Evolutionary conservation across 345 rosid genomes (phyloP).

Genomic region (Sisymbrium altissimum): DNA sequence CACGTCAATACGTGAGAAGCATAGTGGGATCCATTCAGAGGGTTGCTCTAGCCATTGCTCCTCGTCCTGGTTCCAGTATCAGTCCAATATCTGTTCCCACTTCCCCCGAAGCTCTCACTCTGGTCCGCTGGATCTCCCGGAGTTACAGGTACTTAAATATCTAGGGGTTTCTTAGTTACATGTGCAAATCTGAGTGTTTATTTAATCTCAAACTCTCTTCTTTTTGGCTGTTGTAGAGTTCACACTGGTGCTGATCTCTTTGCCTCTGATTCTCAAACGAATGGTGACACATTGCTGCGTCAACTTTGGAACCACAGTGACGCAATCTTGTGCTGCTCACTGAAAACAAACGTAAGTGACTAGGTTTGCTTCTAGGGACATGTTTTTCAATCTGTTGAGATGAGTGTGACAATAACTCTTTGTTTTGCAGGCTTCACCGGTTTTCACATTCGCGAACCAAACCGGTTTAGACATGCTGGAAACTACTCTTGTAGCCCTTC

Average conservation of each 20-base stretch:
- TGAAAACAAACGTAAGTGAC: slow-evolving; percentile 63
- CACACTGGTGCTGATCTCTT: slow-evolving; percentile 74
- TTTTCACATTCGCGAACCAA: slow-evolving; percentile 84
- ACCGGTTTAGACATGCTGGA: slow-evolving; percentile 98
- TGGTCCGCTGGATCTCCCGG: slow-evolving; percentile 72
- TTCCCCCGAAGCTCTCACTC: slow-evolving; percentile 89
- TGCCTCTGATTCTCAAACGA: slow-evolving; percentile 42
- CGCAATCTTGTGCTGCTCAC: slow-evolving; percentile 89
- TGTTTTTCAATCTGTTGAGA: background rate
- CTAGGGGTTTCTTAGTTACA: background rate
- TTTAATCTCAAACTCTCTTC: background rate
- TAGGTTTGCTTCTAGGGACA: background rate
- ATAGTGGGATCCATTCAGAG: slow-evolving; percentile 94
- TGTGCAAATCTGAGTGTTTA: background rate
- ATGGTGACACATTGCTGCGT: slow-evolving; percentile 69
- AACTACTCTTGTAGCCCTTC: slow-evolving; percentile 88
- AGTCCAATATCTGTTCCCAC: slow-evolving; percentile 66
- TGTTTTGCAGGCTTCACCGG: slow-evolving; percentile 62
- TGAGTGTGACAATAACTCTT: background rate
- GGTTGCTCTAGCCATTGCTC: slow-evolving; percentile 94
- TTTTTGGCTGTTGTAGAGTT: slow-evolving; percentile 38
- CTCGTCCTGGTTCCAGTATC: slow-evolving; percentile 44
- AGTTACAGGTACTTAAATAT: slow-evolving; percentile 66
- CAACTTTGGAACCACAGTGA: slow-evolving; percentile 87
- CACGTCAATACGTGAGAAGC: slow-evolving; percentile 85